Percentiles rank a stretch among this genome's conserved stretches.
Conservation (phyloP, 768 basidiomycete genomes). For the Mycena latifolia region DNA sequence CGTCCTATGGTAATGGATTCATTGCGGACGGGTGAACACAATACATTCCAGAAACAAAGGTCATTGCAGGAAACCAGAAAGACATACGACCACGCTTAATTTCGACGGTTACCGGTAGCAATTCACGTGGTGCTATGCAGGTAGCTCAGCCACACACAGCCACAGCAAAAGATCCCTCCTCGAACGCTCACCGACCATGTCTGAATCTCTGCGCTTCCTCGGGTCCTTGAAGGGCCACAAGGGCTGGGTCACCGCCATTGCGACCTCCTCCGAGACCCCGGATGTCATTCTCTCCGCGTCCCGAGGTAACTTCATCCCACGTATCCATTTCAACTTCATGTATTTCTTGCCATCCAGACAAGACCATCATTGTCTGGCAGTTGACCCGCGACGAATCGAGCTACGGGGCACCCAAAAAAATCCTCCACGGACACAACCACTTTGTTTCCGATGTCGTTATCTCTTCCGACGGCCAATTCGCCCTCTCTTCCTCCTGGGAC, state of each 20-base stretch:
- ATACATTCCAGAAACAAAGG: no score
- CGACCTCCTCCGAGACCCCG: conserved; percentile 98
- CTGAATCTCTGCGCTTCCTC: conserved; percentile 91
- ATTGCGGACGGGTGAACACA: no score
- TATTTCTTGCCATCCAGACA: conserved; percentile 72
- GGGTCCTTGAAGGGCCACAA: conserved; percentile 94
- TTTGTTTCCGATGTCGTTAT: conserved; percentile 99
- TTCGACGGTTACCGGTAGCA: no score
- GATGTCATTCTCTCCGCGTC: conserved; percentile 99
- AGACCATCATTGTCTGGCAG: conserved; percentile 99
- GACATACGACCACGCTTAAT: no score
- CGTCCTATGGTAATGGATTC: no score
- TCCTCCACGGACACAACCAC: conserved; percentile 99
- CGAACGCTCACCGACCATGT: conserved; percentile 61
- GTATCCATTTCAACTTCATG: conserved; percentile 40
- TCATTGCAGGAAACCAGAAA: no score
- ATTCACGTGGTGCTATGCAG: no score
- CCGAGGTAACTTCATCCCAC: conserved; percentile 72
- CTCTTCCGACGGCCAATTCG: conserved; percentile 99
- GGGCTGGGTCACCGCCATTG: conserved; percentile 99
- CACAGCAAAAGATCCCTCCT: conserved; percentile 1
- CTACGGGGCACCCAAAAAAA: conserved; percentile 97
- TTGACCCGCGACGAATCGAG: conserved; percentile 92
- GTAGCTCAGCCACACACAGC: no score
- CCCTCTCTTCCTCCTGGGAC: conserved; percentile 99